phyloP scores from a whole-genome alignment of 2,329 filamentous ascomycete genomes.

The Pseudogymnoascus sp. region DNA sequence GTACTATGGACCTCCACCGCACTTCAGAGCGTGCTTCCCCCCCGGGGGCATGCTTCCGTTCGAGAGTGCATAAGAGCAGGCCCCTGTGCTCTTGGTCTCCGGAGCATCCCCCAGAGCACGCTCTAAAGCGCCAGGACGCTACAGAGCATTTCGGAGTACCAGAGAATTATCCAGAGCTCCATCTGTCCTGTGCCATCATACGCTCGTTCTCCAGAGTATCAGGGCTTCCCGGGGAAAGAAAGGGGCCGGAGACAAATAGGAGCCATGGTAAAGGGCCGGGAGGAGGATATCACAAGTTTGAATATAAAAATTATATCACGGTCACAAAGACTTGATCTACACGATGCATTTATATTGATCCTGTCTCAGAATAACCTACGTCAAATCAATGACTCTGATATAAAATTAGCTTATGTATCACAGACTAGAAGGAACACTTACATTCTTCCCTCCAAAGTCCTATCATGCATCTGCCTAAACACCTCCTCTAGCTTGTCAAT shows the following conservation, averaged over 20 bases:
- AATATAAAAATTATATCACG: background rate
- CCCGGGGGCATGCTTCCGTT: too few species aligned
- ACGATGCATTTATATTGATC: background rate
- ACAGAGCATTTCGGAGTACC: too few species aligned
- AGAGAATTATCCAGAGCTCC: too few species aligned
- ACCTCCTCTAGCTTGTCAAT: slow-evolving; percentile 40
- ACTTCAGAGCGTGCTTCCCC: too few species aligned
- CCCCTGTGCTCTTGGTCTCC: too few species aligned
- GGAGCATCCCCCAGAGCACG: too few species aligned
- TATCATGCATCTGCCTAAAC: slow-evolving; percentile 35
- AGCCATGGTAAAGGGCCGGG: background rate
- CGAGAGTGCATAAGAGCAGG: too few species aligned
- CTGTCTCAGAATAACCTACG: background rate
- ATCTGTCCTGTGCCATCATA: background rate
- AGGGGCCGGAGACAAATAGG: background rate
- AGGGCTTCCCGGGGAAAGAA: background rate
- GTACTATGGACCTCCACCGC: too few species aligned
- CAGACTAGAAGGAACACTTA: background rate
- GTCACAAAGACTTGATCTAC: background rate
- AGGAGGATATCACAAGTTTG: background rate
- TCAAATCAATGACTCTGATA: background rate
- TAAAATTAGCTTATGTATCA: background rate
- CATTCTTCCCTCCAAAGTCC: background rate
- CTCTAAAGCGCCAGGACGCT: too few species aligned
- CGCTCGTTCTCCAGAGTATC: background rate